Conservation (phyloP, 2,329 filamentous ascomycete species). For the Rutstroemia sydowiana region DNA sequence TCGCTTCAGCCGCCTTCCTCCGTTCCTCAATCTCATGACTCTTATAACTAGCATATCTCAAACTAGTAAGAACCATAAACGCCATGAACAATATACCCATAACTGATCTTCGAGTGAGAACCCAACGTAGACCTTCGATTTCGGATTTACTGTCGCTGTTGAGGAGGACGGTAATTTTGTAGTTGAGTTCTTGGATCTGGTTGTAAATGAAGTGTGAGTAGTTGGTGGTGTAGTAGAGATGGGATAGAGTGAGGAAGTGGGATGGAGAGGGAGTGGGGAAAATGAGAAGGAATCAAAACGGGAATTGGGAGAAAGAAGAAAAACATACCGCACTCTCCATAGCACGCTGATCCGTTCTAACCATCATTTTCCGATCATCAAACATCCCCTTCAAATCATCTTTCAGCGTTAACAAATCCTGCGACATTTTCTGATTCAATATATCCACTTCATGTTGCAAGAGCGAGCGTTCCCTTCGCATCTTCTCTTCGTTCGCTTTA, state of each 20-base stretch:
- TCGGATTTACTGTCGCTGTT: slow-evolving; percentile 88
- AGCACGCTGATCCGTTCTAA: slow-evolving; percentile 77
- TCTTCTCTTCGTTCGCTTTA: slow-evolving; percentile 69
- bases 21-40: slow-evolving; percentile 27
- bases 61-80: slow-evolving; percentile 49
- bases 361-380: slow-evolving; percentile 89
- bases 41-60: slow-evolving; percentile 53
- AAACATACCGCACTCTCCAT: slow-evolving; percentile 68
- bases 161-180: slow-evolving; percentile 86
- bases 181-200: slow-evolving; percentile 87
- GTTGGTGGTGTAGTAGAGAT: neutral
- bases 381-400: slow-evolving; percentile 95
- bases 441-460: slow-evolving; percentile 96
- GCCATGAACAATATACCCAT: slow-evolving; percentile 61
- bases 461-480: slow-evolving; percentile 74
- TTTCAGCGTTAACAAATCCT: slow-evolving; percentile 73
- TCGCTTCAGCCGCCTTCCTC: slow-evolving; percentile 22
- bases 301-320: neutral
- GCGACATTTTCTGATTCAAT: slow-evolving; percentile 71
- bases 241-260: neutral
- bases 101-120: slow-evolving; percentile 58
- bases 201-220: neutral
- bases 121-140: slow-evolving; percentile 86
- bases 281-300: neutral
- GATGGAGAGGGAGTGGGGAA: neutral